These are phyloP conservation scores for Symbiodinium natans DNA, from an alignment of 73 alveolate species.

Conservation along the genomic window DNA sequence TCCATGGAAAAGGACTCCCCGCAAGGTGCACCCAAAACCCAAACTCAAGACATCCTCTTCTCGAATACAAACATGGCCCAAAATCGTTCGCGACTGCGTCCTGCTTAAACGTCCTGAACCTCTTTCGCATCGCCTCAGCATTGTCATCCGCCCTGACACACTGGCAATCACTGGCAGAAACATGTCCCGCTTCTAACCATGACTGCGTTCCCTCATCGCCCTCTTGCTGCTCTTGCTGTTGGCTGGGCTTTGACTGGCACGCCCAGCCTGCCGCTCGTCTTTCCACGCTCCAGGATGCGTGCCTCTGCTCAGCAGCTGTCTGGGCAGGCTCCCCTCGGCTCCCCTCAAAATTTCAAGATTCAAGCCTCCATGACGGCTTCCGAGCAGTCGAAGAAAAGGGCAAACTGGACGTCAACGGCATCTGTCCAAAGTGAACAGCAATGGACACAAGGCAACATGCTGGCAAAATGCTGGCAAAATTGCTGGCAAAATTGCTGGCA, in stretches of 20 bases:
- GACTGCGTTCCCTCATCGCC: not conserved
- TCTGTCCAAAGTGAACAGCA: not conserved
- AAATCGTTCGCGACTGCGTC: no score
- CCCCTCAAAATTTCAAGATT: not conserved
- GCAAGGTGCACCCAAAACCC: no score
- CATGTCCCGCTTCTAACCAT: not conserved
- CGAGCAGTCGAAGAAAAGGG: slow-evolving; percentile 95
- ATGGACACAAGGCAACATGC: not conserved
- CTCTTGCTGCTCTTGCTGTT: not conserved
- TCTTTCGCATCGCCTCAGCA: slow-evolving; percentile 93
- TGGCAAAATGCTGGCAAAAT: not conserved
- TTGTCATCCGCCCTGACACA: slow-evolving; percentile 96
- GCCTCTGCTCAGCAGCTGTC: slow-evolving; percentile 29
- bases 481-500: not conserved
- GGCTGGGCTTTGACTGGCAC: not conserved
- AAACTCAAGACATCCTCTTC: no score
- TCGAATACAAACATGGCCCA: no score
- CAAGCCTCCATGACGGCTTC: slow-evolving; percentile 90
- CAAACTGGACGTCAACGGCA: slow-evolving; percentile 95
- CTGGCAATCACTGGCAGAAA: not conserved
- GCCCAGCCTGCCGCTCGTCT: slow-evolving; percentile 95
- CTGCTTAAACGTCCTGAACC: slow-evolving; percentile 68
- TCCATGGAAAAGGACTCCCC: no score
- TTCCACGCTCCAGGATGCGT: slow-evolving; percentile 96
- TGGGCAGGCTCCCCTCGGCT: not conserved